These are phyloP conservation scores for Penicillium roqueforti DNA, from an alignment of 495 filamentous ascomycete species.

Conservation along the genomic window DNA sequence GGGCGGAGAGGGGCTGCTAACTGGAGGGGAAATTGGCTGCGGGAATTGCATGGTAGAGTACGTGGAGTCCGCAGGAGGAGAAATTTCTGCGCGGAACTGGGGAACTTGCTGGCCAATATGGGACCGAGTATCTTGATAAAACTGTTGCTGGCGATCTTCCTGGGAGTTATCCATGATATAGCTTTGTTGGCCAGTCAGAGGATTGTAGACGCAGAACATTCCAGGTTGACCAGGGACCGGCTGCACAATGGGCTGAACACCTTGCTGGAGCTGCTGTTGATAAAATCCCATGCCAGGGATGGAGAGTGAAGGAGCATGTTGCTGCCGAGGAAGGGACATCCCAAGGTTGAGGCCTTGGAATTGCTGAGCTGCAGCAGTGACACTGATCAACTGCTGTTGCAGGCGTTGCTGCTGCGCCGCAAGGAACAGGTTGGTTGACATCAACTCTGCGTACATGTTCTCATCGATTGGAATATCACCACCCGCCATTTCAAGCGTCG, in stretches of 20 bases:
- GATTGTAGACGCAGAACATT: conserved; percentile 78
- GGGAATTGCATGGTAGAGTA: conserved; percentile 44
- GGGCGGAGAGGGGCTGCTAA: conserved; percentile 57
- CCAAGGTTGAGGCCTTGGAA: conserved; percentile 68
- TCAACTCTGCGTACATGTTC: conserved; percentile 72
- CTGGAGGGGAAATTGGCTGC: conserved; percentile 59
- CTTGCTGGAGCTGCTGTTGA: conserved; percentile 67
- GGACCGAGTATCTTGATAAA: conserved; percentile 37
- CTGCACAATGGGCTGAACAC: conserved; percentile 65
- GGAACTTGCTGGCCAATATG: conserved; percentile 46
- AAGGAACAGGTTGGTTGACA: conserved; percentile 80
- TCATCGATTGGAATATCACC: conserved; percentile 73
- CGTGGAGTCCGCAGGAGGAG: conserved; percentile 63
- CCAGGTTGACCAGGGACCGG: conserved; percentile 67
- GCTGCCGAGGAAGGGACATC: conserved; percentile 37
- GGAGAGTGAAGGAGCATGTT: conserved; percentile 28
- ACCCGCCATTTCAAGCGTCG: conserved; percentile 61
- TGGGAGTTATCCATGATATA: conserved; percentile 57
- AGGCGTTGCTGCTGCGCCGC: conserved; percentile 85
- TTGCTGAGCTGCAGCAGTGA: conserved; percentile 62
- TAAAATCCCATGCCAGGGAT: conserved; percentile 53
- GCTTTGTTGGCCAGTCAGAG: conserved; percentile 72
- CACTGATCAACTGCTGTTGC: conserved; percentile 57
- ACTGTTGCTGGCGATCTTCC: conserved; percentile 29
- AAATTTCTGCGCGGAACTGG: conserved; percentile 72